phyloP scores from a whole-genome alignment of 164 flowering plant species.

The Vitis riparia region DNA sequence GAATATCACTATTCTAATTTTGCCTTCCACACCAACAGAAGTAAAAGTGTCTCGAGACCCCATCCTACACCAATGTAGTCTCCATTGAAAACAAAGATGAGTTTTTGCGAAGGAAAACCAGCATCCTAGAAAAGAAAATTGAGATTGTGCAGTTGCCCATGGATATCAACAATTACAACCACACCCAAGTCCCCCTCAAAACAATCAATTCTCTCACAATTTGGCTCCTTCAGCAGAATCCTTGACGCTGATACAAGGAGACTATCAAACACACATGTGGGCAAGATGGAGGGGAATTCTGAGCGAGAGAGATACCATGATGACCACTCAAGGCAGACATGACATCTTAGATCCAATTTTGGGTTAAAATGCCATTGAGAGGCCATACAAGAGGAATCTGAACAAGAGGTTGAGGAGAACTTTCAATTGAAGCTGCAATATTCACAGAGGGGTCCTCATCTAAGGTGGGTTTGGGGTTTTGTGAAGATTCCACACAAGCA shows the following conservation, averaged over 20 bases:
- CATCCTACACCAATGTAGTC: constrained; percentile 19
- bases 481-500: too few relatives aligned
- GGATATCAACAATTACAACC: constrained; percentile 22
- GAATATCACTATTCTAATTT: background rate
- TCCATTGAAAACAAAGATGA: constrained; percentile 23
- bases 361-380: constrained; percentile 12
- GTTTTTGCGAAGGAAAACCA: constrained; percentile 20
- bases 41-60: constrained; percentile 23
- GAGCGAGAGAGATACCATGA: constrained; percentile 11
- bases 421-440: too few relatives aligned
- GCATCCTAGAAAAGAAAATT: constrained; percentile 14
- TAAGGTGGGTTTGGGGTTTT: too few relatives aligned
- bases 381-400: constrained; percentile 17
- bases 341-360: constrained; percentile 18
- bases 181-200: constrained; percentile 8
- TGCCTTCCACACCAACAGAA: constrained; percentile 34
- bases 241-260: constrained; percentile 7
- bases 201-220: constrained; percentile 19
- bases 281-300: constrained; percentile 13
- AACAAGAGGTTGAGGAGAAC: background rate
- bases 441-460: too few relatives aligned
- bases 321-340: constrained; percentile 13
- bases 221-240: constrained; percentile 20
- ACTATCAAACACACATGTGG: constrained; percentile 11
- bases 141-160: constrained; percentile 26